Percentiles rank a stretch among this genome's conserved stretches.
Conservation (phyloP, 495 filamentous ascomycete species). For the Trichoderma orchidacearum region DNA sequence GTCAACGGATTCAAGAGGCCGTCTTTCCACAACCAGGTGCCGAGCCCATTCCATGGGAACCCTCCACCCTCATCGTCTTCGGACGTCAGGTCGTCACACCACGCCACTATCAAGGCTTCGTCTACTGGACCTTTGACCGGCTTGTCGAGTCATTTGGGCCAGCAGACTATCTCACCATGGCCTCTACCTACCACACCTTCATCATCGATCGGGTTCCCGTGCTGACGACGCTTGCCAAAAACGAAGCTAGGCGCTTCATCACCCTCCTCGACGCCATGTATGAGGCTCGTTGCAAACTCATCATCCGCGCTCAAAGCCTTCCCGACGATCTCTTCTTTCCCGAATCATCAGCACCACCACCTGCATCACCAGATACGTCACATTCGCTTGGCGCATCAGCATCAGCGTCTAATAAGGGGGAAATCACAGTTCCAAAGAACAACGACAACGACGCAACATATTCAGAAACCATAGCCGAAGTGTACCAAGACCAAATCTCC, state of each 20-base stretch:
- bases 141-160: constrained; percentile 49
- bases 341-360: constrained; percentile 16
- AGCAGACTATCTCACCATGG: constrained; percentile 60
- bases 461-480: constrained; percentile 54
- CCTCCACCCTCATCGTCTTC: constrained; percentile 40
- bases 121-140: constrained; percentile 43
- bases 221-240: constrained; percentile 44
- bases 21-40: neutral
- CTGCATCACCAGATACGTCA: too few species aligned
- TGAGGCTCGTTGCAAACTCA: constrained; percentile 52
- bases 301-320: constrained; percentile 39
- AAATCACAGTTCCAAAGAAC: neutral
- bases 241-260: constrained; percentile 59
- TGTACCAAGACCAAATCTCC: constrained; percentile 53
- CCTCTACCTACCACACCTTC: constrained; percentile 55
- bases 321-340: constrained; percentile 62
- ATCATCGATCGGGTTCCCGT: constrained; percentile 47
- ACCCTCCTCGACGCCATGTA: constrained; percentile 60
- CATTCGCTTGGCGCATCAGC: too few species aligned
- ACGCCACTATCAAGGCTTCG: constrained; percentile 28
- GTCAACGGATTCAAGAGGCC: neutral
- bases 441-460: constrained; percentile 37
- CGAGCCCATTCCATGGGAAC: constrained; percentile 25
- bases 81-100: constrained; percentile 42
- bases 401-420: neutral